Percentiles rank a stretch among this genome's conserved stretches.
Evolutionary conservation across 768 basidiomycete genomes (phyloP).

Genomic region (Leccinellum rugosiceps): DNA sequence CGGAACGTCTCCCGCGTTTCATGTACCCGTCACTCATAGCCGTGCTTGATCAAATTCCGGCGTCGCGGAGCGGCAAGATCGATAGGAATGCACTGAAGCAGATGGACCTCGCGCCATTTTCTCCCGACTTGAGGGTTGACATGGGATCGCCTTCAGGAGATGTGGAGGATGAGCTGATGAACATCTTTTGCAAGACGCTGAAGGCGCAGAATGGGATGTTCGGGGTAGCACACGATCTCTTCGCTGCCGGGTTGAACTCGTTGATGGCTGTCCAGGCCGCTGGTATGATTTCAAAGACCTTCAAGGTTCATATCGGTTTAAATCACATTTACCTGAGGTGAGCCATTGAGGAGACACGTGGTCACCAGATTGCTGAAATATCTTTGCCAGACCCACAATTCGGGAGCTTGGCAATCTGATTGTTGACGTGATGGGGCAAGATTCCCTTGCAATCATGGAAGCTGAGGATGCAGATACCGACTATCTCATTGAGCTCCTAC

Average conservation of each 20-base stretch:
- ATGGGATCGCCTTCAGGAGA: slow-evolving; percentile 26
- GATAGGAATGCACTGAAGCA: slow-evolving; percentile 27
- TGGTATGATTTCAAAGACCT: slow-evolving; percentile 28
- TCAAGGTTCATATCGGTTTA: slow-evolving; percentile 27
- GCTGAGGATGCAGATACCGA: slow-evolving; percentile 30
- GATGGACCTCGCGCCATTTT: slow-evolving; percentile 24
- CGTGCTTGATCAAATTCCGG: slow-evolving; percentile 20
- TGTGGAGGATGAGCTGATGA: slow-evolving; percentile 26
- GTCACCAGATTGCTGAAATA: neutral
- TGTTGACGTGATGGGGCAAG: slow-evolving; percentile 30
- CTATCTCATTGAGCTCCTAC: slow-evolving; percentile 28
- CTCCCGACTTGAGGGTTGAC: slow-evolving; percentile 19
- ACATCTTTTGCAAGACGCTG: slow-evolving; percentile 23
- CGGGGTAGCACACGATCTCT: slow-evolving; percentile 28
- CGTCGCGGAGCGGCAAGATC: slow-evolving; percentile 28
- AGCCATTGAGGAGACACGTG: neutral
- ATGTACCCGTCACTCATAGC: slow-evolving; percentile 32
- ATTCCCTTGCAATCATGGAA: slow-evolving; percentile 27
- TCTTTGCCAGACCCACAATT: slow-evolving; percentile 21
- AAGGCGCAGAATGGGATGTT: slow-evolving; percentile 21
- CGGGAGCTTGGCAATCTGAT: slow-evolving; percentile 25
- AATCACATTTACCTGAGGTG: slow-evolving; percentile 30
- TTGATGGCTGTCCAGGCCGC: slow-evolving; percentile 33
- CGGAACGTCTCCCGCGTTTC: slow-evolving; percentile 30
- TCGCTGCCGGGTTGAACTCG: slow-evolving; percentile 30